These are phyloP conservation scores for Ustilago cynodontis DNA, from an alignment of 1,284 basidiomycete genomes.

Conservation along the genomic window DNA sequence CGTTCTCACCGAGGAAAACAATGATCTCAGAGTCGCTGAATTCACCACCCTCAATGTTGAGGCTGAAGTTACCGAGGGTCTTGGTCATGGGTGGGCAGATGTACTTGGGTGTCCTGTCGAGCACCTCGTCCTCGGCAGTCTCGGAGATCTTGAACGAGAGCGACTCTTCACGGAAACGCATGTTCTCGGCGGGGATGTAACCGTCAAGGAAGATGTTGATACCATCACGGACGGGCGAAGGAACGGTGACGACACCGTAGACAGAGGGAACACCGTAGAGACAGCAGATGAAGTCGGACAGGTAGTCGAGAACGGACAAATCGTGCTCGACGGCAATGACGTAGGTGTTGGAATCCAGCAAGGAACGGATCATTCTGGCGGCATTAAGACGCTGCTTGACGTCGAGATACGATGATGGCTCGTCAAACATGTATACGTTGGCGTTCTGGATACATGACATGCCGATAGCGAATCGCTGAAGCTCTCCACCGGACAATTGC, in stretches of 20 bases:
- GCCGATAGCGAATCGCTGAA: conserved; percentile 69
- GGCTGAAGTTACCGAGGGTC: conserved; percentile 67
- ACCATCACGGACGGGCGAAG: conserved; percentile 68
- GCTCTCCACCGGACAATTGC: conserved; percentile 68
- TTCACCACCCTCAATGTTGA: conserved; percentile 66
- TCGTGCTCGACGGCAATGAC: conserved; percentile 70
- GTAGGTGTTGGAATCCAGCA: conserved; percentile 68
- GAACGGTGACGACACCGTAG: conserved; percentile 69
- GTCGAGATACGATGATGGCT: conserved; percentile 69
- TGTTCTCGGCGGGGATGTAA: conserved; percentile 69
- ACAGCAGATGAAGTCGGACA: conserved; percentile 70
- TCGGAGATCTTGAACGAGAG: conserved; percentile 69
- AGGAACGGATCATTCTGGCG: conserved; percentile 66
- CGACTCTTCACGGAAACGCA: conserved; percentile 69
- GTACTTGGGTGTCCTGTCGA: conserved; percentile 61
- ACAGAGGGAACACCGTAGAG: conserved; percentile 69
- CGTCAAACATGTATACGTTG: conserved; percentile 70
- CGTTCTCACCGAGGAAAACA: conserved; percentile 70
- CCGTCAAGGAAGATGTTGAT: conserved; percentile 70
- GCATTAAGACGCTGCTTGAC: conserved; percentile 70
- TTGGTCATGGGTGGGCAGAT: conserved; percentile 68
- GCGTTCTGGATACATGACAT: conserved; percentile 69
- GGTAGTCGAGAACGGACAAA: conserved; percentile 69
- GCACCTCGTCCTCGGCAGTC: conserved; percentile 66
- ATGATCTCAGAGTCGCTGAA: conserved; percentile 69